Conservation (phyloP, 805 yeast genomes). For the Starmera pachycereana region DNA sequence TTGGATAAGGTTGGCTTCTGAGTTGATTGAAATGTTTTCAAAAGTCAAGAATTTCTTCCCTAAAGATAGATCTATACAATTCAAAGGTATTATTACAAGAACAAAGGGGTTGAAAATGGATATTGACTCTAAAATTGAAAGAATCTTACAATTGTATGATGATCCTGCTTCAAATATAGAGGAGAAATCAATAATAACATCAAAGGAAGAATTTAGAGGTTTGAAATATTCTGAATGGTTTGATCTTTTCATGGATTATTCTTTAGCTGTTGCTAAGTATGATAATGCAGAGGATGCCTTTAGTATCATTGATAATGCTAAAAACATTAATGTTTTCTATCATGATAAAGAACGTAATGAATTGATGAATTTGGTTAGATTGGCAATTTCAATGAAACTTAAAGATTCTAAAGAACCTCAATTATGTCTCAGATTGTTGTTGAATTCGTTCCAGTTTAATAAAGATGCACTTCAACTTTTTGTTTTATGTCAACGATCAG, state of each 20-base stretch:
- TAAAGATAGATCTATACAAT: conserved; percentile 57
- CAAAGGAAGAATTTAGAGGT: conserved; percentile 62
- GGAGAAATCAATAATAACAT: conserved; percentile 33
- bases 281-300: conserved; percentile 54
- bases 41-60: conserved; percentile 73
- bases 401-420: conserved; percentile 46
- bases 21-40: conserved; percentile 73
- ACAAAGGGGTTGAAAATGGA: conserved; percentile 52
- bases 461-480: conserved; percentile 58
- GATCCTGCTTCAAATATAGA: conserved; percentile 33
- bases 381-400: conserved; percentile 44
- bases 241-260: conserved; percentile 68
- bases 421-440: conserved; percentile 48
- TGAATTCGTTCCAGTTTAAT: conserved; percentile 67
- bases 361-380: conserved; percentile 51
- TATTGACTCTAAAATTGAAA: conserved; percentile 62
- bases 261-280: conserved; percentile 53
- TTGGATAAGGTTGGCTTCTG: conserved; percentile 81
- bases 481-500: conserved; percentile 54
- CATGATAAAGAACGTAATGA: conserved; percentile 52
- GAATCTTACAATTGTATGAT: conserved; percentile 56
- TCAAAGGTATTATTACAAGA: conserved; percentile 56
- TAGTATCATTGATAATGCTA: conserved; percentile 63
- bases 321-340: conserved; percentile 66
- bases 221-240: conserved; percentile 77